Evolutionary conservation across 345 rosid species (phyloP), one percentile per base, ranked within the genome.

Genomic region (Turritis glabra): DNA sequence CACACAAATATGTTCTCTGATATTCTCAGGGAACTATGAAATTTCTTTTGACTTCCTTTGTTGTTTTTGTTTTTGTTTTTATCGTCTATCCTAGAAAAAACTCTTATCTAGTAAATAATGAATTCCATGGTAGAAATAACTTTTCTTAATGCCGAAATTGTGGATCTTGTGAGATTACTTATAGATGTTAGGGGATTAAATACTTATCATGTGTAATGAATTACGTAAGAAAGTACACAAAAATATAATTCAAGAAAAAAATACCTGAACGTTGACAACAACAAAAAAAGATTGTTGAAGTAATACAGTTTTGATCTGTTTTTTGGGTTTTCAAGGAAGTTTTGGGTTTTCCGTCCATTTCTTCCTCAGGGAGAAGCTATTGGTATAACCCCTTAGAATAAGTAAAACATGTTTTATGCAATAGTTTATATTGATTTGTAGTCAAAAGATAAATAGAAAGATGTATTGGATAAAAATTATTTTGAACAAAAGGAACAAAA

Each of bases 1-100:
- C 54, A 30, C 23, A 19, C 59, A 53, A 37, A 40, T 18, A 72
- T 72, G 25, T 53, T 62, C 44, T 51, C 69, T 62, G 62, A 38
- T 38, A 38, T 51, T 61, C 40, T 62, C 32, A 18, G 32, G 22
- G 38, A 26, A 15, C 54, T 63, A 72, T 62, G 37, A 64, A 73
- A 30, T 27, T 50, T 71, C 15, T 71, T 37, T 37, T 33, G 58
- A 71, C 67, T 13, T 54, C 7, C 15, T 23, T 17, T n/a, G n/a
- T 22, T 37, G 13, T 14, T 37, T 37, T 11, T 10, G 7, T 32
- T 33, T 14, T 44, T 5, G 13, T 22, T 22, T n/a, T 27, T 35
- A 22, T 47, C 14, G 22, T 47, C 43, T 47, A 11, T 35, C 30
- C 1, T 30, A 40, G 9, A 40, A 17, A 40, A 41, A 40, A 3